Base-by-base conservation (phyloP, 352 stramenopile species). In the Phytophthora citricola region DNA sequence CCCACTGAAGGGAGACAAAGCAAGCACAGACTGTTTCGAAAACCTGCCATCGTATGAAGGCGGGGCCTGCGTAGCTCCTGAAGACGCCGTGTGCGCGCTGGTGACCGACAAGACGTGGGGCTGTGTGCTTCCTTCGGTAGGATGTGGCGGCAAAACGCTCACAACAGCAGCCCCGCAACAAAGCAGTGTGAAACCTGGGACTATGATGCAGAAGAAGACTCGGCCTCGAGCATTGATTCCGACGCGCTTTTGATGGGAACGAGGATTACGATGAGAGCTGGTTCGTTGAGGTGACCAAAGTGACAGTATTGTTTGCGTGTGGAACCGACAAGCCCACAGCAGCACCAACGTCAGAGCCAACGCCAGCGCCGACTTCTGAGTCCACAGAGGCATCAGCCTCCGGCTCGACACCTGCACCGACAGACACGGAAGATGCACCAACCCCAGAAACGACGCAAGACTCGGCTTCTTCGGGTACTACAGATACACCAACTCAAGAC, bases 11-110 rank as follows among this genome's bases (percentile, higher is more conserved):
- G 79, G 79, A 27, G 76, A 87, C 32, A 57, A 65, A 41, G 67
- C 79, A 12, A 73, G 45, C 29, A 44, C 62, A 26, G 61, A 78
- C 32, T 92, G 83, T 60, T 73, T 80, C 44, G 63, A 72, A 20
- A 69, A 76, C 56, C 52, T 90, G 49, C 52, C 77, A 8, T 84
- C 75, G 47, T 90, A 73, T 53, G 48, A 49, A 20, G 41, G 41
- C 22, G 55, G 63, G 7, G 50, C 44, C 4, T 86, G 79, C 26
- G 62, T 81, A 14, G 72, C 71, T 0, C 62, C 69, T 15, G 75
- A 86, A 69, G 75, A 85, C 38, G 66, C 77, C 1, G 55, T 74
- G 36, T 92, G 81, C 41, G 69, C 66, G 27, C 51, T 84, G 9
- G 70, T 89, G 58, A 76, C 43, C 11, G 59, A 61, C 24, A 66